Percentiles rank a stretch among this genome's conserved stretches.
Evolutionary conservation across 2,329 filamentous ascomycete species (phyloP).

Genomic region (Davidsoniella neocaledoniae): DNA sequence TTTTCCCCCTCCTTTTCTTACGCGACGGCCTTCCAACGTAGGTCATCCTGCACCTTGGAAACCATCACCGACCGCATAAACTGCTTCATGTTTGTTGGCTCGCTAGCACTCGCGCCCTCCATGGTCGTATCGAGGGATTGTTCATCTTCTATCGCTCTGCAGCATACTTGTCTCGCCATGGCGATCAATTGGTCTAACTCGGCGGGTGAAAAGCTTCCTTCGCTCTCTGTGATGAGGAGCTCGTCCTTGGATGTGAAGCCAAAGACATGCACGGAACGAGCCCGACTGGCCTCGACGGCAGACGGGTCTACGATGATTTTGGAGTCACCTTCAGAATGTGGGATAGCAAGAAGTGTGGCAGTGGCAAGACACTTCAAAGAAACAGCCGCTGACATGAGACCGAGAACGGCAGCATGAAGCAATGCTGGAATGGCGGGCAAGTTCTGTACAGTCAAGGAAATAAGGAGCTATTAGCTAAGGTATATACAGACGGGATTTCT

Average conservation of each 20-base stretch:
- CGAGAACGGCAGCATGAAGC: constrained; percentile 61
- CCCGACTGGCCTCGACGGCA: constrained; percentile 40
- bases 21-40: constrained; percentile 34
- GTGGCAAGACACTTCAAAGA: constrained; percentile 60
- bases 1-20: not conserved
- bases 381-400: constrained; percentile 66
- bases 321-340: constrained; percentile 20
- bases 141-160: constrained; percentile 21
- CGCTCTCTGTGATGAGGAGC: constrained; percentile 63
- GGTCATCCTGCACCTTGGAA: constrained; percentile 32
- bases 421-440: constrained; percentile 66
- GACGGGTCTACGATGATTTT: constrained; percentile 43
- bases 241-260: constrained; percentile 61
- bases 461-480: constrained; percentile 1
- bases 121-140: constrained; percentile 27
- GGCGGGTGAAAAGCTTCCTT: constrained; percentile 57
- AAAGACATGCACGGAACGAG: constrained; percentile 64
- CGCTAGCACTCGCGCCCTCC: constrained; percentile 25
- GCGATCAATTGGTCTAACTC: constrained; percentile 60
- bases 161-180: constrained; percentile 50
- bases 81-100: constrained; percentile 34
- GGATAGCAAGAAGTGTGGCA: constrained; percentile 46
- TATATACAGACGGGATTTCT: not conserved
- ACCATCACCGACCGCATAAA: constrained; percentile 48
- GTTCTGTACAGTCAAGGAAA: constrained; percentile 33